Evolutionary conservation across 306 rosid species (phyloP).

Genomic region (Mimosa pudica): DNA sequence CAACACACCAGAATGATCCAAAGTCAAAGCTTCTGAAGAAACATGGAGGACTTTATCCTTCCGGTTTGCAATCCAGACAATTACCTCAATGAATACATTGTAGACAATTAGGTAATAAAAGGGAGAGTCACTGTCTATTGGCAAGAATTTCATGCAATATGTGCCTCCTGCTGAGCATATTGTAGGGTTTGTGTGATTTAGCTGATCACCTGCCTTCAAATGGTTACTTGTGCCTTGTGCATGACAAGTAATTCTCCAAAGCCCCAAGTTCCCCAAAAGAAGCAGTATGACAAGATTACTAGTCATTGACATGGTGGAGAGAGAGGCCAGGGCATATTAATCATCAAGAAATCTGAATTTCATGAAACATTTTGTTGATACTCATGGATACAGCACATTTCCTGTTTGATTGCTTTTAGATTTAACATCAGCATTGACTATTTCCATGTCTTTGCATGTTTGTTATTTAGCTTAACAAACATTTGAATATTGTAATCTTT

Average conservation of each 20-base stretch:
- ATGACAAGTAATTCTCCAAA: not conserved
- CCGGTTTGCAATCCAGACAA: slow-evolving; percentile 17
- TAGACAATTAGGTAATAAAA: not conserved
- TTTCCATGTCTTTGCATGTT: not conserved
- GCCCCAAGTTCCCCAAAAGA: not conserved
- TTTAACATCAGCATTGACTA: not conserved
- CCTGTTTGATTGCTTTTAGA: not conserved
- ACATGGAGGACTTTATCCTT: not conserved
- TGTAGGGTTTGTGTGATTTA: not conserved
- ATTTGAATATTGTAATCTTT: not conserved
- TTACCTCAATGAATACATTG: rapidly evolving
- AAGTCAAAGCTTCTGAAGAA: not conserved
- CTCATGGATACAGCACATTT: not conserved
- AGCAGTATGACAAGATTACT: not conserved
- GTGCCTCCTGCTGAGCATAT: not conserved
- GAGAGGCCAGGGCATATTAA: not conserved
- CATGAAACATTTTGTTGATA: not conserved
- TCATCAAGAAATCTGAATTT: not conserved
- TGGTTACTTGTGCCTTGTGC: not conserved
- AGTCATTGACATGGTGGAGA: not conserved
- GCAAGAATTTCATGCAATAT: not conserved
- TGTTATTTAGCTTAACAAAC: no score
- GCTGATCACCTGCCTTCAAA: not conserved
- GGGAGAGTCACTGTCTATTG: no score
- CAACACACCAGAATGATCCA: slow-evolving; percentile 27